A percentile compares a stretch with the other conserved stretches of the same genome.
Evolutionary conservation across 768 basidiomycete species (phyloP).

Genomic region (Rhizopogon sp.): DNA sequence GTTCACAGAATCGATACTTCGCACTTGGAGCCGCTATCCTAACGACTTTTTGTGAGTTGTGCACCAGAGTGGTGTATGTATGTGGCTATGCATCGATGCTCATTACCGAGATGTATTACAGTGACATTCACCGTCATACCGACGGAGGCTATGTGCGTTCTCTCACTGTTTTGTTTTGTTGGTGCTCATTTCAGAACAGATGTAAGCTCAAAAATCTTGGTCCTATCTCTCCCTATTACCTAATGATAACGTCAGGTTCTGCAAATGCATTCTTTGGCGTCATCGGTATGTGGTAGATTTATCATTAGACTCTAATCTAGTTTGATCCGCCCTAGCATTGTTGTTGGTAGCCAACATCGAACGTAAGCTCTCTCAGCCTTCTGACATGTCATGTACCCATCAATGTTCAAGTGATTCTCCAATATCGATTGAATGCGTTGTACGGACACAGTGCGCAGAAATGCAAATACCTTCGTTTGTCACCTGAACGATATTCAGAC

Average conservation of each 20-base stretch:
- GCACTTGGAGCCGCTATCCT: not conserved
- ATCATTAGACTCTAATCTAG: not conserved
- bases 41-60: conserved; percentile 1
- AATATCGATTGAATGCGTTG: not conserved
- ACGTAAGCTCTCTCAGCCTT: not conserved
- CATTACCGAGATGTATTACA: not conserved
- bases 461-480: not conserved
- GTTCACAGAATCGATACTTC: conserved; percentile 5
- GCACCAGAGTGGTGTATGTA: not conserved
- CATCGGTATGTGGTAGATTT: not conserved
- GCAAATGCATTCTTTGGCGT: not conserved
- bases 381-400: not conserved
- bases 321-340: not conserved
- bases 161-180: not conserved
- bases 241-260: not conserved
- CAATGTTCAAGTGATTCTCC: conserved; percentile 1
- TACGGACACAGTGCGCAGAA: not conserved
- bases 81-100: not conserved
- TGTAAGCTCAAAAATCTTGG: not conserved
- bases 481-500: not conserved
- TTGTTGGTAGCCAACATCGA: conserved; percentile 1
- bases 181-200: not conserved
- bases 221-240: not conserved
- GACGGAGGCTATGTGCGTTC: not conserved
- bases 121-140: not conserved